A percentile compares a stretch with the other conserved stretches of the same genome.
Evolutionary conservation across 1,284 basidiomycete species (phyloP).

Genomic region (Marasmius tenuissimus): DNA sequence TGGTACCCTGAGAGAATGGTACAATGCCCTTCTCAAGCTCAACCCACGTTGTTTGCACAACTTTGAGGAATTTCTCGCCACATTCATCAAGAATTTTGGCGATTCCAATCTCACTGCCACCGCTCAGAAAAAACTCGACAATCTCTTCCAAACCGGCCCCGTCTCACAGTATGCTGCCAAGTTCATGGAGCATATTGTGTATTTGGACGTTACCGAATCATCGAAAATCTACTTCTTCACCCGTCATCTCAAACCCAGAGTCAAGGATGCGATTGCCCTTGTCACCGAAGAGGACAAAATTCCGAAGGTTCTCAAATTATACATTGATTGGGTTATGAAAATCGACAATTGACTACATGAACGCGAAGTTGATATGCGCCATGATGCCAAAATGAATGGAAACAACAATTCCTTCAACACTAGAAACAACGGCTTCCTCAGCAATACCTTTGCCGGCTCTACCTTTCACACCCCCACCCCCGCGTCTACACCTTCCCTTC

Average conservation of each 20-base stretch:
- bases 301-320: background rate
- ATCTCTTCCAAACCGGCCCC: background rate
- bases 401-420: background rate
- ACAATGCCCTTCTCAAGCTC: too few species aligned
- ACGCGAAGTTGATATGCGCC: background rate
- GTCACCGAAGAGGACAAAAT: background rate
- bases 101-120: background rate
- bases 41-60: too few species aligned
- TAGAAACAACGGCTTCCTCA: too few species aligned
- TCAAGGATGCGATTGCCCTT: background rate
- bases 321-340: background rate
- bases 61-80: background rate
- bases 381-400: background rate
- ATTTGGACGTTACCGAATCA: constrained; percentile 1
- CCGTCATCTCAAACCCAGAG: background rate
- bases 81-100: background rate
- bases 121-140: background rate
- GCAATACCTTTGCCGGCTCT: background rate
- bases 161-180: background rate
- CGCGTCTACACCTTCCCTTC: background rate
- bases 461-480: background rate
- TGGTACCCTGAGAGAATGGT: too few species aligned
- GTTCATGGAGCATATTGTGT: constrained; percentile 1
- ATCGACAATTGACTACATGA: background rate
- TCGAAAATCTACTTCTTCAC: background rate